Evolutionary conservation across 1,139 yeast genomes (phyloP), one percentile per base, ranked within the genome.

Genomic region (Scheffersomyces cryptocercus): DNA sequence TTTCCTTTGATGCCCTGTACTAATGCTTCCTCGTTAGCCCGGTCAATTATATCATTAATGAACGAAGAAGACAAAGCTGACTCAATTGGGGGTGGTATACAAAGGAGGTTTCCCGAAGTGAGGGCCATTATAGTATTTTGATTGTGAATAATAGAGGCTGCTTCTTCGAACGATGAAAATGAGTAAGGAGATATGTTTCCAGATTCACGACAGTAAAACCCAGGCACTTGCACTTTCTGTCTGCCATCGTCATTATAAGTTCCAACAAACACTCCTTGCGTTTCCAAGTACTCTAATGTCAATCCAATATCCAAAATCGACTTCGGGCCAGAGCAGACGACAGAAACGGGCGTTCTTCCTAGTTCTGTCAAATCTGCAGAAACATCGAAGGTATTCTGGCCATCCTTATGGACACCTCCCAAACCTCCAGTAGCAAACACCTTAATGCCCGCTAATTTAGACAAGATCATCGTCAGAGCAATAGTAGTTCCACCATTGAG

Each of bases 341-440:
- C 97, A 1, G 91, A 82, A 2, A 89, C 89, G 0, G 93, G 89
- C 0, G 96, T 89, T 44, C 84, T 71, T 1, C 91, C 87, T 45
- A 90, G 71, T 58, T 89, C 97, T 33, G 88, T 90, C 50, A 89
- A 75, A 63, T 89, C 97, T 4, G 96, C 96, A 51, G 93, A 84
- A 24, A 89, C 73, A 63, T 89, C 97, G 81, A 88, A 79, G 1
- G 91, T 82, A 29, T 64, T 51, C 42, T 86, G 85, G 6, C 86
- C 95, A 10, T 86, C 88, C 44, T 89, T 75, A 56, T 90, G 96
- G 11, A 89, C 96, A 12, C 97, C 97, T 7, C 97, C 97, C 26
- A 89, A 73, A 1, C 97, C 97, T 33, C 97, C 97, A 2, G 97
- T 90, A 1, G 95, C 95, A 73, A 89, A 90, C 15, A 90, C 90